Conservation (phyloP, 805 yeast genomes). For the Monosporozyma servazzii region DNA sequence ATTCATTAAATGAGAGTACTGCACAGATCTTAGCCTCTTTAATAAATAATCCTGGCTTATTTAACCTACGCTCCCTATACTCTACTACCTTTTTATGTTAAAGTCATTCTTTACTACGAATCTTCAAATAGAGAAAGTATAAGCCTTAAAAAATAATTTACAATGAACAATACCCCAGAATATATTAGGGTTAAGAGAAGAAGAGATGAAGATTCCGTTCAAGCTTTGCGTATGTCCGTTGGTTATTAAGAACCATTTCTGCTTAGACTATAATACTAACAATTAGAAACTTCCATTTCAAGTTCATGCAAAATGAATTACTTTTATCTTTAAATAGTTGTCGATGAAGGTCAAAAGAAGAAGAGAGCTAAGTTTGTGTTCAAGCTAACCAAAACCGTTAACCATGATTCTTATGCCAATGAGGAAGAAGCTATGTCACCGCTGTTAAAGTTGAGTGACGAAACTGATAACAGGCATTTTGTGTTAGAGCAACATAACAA, state of each 20-base stretch:
- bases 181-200: conserved; percentile 78
- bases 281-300: background rate
- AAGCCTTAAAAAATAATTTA: background rate
- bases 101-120: background rate
- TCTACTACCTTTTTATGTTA: too few species aligned
- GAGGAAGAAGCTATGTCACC: conserved; percentile 21
- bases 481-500: conserved; percentile 25
- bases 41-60: background rate
- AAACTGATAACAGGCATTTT: conserved; percentile 18
- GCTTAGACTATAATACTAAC: background rate
- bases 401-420: conserved; percentile 24
- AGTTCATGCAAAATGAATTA: background rate
- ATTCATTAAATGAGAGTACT: background rate
- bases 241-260: background rate
- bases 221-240: conserved; percentile 47
- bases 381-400: conserved; percentile 42
- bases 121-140: background rate
- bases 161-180: conserved; percentile 36
- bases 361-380: conserved; percentile 32
- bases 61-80: background rate
- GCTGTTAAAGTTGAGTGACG: conserved; percentile 19
- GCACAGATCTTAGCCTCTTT: background rate
- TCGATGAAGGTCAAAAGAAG: conserved; percentile 30
- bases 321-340: conserved; percentile 14
- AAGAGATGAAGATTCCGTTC: conserved; percentile 79